Base-by-base conservation (phyloP, 768 basidiomycete species). In the Phaeotremella skinneri region DNA sequence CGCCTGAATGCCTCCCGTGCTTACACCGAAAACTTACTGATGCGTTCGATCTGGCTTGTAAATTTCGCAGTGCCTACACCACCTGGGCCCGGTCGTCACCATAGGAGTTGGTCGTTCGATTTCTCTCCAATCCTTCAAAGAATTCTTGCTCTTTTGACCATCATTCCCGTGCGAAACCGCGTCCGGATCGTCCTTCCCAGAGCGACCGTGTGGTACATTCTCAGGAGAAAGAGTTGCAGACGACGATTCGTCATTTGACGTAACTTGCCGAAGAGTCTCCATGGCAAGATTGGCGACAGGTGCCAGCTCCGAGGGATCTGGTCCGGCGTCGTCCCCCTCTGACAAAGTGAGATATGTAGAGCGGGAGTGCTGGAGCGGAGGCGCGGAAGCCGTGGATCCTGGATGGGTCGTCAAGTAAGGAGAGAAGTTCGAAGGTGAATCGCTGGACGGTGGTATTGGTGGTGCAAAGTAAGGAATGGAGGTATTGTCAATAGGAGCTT, bases 21-120 rank as follows among this genome's bases (percentile, higher is more conserved):
- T 39, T n/a, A 9, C 9, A 9, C 13, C 43, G 6, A 13, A 45
- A 14, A 45, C 43, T 45, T 21, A 45, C 43, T 76, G 75, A 67
- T 75, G 73, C 11, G 72, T 70, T 20, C 75, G 47, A 43, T 67
- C 67, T 11, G 75, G 75, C 49, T 76, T 76, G 55, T 62, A 65
- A 42, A 76, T 70, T 43, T 69, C 58, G 48, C 75, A 76, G 42
- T 63, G 72, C 16, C 58, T 48, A 60, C 75, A 73, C 69, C 69
- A 73, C 23, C 69, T 49, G 4, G 67, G 67, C 0, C 59, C 58
- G 13, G 37, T 23, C 2, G 52, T 21, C 3, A 73, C 42, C 11
- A 29, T 17, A 4, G 72, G 69, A 7, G 66, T 48, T 5, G 72
- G 72, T 21, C 64, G 29, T 47, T 54, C 32, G 2, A 70, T 27